phyloP scores from a whole-genome alignment of 371 early-diverging fungal species.

The Batkoa obscura region DNA sequence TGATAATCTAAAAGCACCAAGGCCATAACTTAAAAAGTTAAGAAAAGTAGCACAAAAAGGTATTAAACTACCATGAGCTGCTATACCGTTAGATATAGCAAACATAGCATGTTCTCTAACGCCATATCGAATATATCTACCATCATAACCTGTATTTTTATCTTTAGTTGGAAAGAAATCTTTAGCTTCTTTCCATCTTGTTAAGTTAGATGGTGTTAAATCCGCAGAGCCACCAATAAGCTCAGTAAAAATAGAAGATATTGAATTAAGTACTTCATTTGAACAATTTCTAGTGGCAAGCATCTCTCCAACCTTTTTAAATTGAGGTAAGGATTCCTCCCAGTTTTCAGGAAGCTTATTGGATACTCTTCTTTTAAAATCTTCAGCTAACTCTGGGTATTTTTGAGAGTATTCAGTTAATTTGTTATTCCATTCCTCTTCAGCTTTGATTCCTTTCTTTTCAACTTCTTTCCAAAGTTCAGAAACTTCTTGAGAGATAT shows the following conservation, averaged over 20 bases:
- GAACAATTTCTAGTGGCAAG: constrained; percentile 79
- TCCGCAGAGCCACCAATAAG: constrained; percentile 98
- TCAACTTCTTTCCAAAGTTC: constrained; percentile 39
- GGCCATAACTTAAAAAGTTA: constrained; percentile 75
- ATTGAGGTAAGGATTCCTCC: constrained; percentile 51
- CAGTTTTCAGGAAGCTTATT: constrained; percentile 56
- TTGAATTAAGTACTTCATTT: constrained; percentile 59
- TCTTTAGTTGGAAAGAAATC: constrained; percentile 74
- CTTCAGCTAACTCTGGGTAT: constrained; percentile 49
- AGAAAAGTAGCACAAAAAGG: constrained; percentile 93
- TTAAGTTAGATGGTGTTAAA: constrained; percentile 89
- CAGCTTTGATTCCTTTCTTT: constrained; percentile 30
- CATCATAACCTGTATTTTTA: constrained; percentile 53
- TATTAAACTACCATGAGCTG: constrained; percentile 73
- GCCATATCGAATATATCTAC: constrained; percentile 90
- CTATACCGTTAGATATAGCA: constrained; percentile 87
- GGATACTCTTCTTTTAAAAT: constrained; percentile 54
- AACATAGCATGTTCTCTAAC: constrained; percentile 99
- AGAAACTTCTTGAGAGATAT: constrained; percentile 41
- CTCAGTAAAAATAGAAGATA: constrained; percentile 61
- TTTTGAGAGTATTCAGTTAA: constrained; percentile 37
- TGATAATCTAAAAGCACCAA: constrained; percentile 78
- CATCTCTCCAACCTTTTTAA: constrained; percentile 52
- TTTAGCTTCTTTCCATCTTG: constrained; percentile 80
- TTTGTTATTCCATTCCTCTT: constrained; percentile 54